Evolutionary conservation across 2,329 filamentous ascomycete genomes (phyloP), one percentile per base, ranked within the genome.

Genomic region (Aureobasidium namibiae): DNA sequence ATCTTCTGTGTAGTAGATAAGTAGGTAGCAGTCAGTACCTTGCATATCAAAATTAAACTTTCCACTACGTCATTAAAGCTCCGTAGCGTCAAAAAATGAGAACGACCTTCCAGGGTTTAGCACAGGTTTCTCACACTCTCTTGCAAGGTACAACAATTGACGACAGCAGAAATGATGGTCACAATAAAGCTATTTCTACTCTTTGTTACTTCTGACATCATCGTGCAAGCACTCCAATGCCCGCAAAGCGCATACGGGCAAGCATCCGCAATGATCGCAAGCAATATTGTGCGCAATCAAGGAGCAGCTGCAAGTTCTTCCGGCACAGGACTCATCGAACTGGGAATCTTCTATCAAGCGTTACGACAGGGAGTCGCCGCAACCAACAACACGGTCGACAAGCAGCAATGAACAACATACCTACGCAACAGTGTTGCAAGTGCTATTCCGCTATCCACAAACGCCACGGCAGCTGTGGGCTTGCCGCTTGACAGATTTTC

Each of bases 281-380:
- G 50, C 50, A 54, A 31, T 11, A 54, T 54, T 16, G 36, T 9
- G 21, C 13, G 38, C 23, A 16, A 16, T 5, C 50, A 54, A 42
- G 50, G 38, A 3, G 50, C 50, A 23, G 50, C 50, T 18, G 50
- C 38, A 42, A 54, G 38, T 24, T 33, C 50, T 18, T 42, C 50
- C 6, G 50, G 50, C 8, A 54, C 50, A 3, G 50, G 50, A 3
- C 8, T 54, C 3, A 54, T 54, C 11, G 50, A 54, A 42, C 26
- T 54, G 5, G 50, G 50, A 6, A 54, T 54, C n/a, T 54, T 54
- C 36, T 54, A 54, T 21, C 50, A 54, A 33, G 50, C 50, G 1
- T 6, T 54, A 9, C 50, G 50, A 24, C 16, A 41, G 16, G 18
- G 31, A 13, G 42, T 54, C n/a, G 50, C 50, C 8, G 50, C 36